Base-by-base conservation (phyloP, 257 asterid genomes). In the Nicotiana tomentosiformis region DNA sequence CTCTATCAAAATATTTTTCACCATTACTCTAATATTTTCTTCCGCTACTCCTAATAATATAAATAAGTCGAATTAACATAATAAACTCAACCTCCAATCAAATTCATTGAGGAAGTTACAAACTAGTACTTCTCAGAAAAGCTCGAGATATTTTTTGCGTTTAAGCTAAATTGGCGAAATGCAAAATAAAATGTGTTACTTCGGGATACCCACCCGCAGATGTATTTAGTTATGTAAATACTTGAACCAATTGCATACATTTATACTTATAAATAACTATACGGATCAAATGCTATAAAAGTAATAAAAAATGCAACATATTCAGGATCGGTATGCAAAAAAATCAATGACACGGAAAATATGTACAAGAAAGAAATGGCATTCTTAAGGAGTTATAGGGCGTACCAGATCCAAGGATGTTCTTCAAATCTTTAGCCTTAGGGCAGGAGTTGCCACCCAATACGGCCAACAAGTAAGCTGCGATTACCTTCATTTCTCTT, bases 401-500 rank as follows among this genome's bases (percentile, higher is more conserved):
- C 5, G 29, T 83, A 89, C 92, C 92, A 39, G 90, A 77, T 57
- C 78, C 82, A 51, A 90, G 90, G 78, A 90, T 87, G 14, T 39
- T 57, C 79, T 89, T 90, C 87, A 90, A 85, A 80, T 90, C 90
- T 20, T 81, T 64, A 51, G 90, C 89, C 6, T 88, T 29, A 18
- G 93, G 93, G 33, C 58, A 10, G 83, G 78, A 18, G 86, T 89
- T 89, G 74, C 93, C 93, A 78, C 93, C 93, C 89, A 90, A 89
- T 18, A 86, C 90, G 20, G 90, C 92, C 89, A 90, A 86, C 89
- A 90, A 77, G 83, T 84, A 90, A 60, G 93, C 90, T 10, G 92
- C 90, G 6, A 90, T 70, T 5, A 90, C 86, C 89, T 90, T 90
- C 93, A 90, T 90, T 29, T 77, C 92, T 89, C 61, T 74, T 74